Evolutionary conservation across 805 yeast species (phyloP), one percentile per base, ranked within the genome.

Genomic region (Cyberlindnera japonica): DNA sequence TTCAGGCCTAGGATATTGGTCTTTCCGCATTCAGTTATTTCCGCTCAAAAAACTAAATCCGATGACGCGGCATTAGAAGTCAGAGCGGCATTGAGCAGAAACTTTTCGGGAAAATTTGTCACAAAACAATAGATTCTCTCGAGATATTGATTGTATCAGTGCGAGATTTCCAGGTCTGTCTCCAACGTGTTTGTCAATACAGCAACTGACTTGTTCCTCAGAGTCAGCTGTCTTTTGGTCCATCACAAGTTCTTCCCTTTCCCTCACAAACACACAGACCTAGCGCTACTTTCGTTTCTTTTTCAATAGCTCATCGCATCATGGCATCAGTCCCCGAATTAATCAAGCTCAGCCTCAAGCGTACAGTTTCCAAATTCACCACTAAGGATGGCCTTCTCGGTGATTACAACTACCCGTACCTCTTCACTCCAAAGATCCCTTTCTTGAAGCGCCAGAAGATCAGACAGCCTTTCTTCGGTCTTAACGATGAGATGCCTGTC

Each of bases 301-400:
- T 11, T 9, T 22, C n/a, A n/a, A n/a, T n/a, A 22, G 8, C 25
- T 22, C 25, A 22, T 9, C 28, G n/a, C 35, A 32, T 9, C n/a
- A 32, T 32, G 26, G 14, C 35, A 15, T 23, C 44, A 2, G 17
- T 30, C 6, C 3, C 21, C 15, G 35, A 41, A 15, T 3, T n/a
- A 7, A 13, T 29, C 22, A 33, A 15, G 25, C 28, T 33, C 32
- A 21, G 33, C 33, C 13, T n/a, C 20, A 33, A 24, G 29, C 25
- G 44, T 10, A 25, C 20, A 2, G 21, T 33, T 3, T 23, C 36
- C 35, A 55, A 55, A 43, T 33, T 55, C 35, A 78, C 90, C 45
- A 84, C 95, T 23, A 75, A 71, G 44, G 88, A 86, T 15, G 96
- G 96, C 11, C 56, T 87, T 28, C 55, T 89, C n/a, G 96, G 97